These are phyloP conservation scores for Phytophthora chlamydospora DNA, from an alignment of 352 stramenopile genomes.

Conservation along the genomic window DNA sequence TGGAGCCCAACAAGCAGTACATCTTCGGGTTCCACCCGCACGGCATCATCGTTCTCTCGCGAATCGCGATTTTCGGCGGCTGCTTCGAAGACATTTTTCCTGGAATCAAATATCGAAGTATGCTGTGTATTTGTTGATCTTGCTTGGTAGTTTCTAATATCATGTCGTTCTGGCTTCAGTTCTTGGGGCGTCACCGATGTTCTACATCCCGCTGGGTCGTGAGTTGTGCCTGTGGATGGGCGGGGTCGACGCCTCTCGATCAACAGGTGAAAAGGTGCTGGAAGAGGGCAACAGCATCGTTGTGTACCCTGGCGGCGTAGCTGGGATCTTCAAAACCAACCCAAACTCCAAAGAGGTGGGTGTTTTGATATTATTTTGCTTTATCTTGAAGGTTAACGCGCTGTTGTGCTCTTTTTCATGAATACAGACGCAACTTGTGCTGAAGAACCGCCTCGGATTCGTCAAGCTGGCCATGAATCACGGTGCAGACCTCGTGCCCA, in stretches of 20 bases:
- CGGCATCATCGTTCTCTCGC: conserved; percentile 58
- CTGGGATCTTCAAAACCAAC: conserved; percentile 52
- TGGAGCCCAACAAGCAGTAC: conserved; percentile 45
- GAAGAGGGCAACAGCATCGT: conserved; percentile 47
- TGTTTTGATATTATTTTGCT: not conserved
- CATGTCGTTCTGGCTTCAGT: conserved; percentile 21
- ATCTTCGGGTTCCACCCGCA: conserved; percentile 64
- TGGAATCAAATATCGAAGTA: conserved; percentile 24
- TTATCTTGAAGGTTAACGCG: not conserved
- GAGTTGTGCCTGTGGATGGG: conserved; percentile 68
- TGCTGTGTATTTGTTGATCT: not conserved
- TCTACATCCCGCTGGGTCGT: conserved; percentile 59
- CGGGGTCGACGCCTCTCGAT: conserved; percentile 47
- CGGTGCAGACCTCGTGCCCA: conserved; percentile 51
- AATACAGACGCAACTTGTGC: conserved; percentile 38
- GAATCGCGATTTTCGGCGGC: conserved; percentile 49
- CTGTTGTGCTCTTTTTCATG: not conserved
- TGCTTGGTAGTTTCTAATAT: not conserved
- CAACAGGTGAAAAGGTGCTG: conserved; percentile 49
- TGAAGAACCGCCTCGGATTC: conserved; percentile 54
- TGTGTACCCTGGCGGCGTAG: conserved; percentile 51
- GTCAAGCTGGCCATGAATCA: conserved; percentile 53
- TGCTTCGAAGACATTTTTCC: conserved; percentile 56
- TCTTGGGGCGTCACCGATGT: conserved; percentile 64
- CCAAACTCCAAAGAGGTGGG: conserved; percentile 53